Conservation (phyloP, 768 basidiomycete genomes). For the Russula sp. region DNA sequence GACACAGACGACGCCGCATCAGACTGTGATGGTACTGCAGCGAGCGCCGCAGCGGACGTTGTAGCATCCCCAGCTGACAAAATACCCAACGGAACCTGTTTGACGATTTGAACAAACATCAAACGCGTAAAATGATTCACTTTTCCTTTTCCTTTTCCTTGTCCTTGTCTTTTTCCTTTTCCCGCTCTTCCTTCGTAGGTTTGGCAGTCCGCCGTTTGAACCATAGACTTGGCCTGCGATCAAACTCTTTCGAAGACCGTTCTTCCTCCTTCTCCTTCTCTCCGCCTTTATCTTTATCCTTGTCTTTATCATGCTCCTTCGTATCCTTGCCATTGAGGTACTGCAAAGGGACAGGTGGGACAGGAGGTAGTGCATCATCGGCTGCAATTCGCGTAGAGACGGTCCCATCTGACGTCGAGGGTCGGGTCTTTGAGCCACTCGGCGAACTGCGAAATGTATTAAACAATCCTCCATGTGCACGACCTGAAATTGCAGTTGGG, state of each 20-base stretch:
- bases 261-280: constrained; percentile 37
- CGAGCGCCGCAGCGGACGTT: constrained; percentile 16
- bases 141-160: constrained; percentile 21
- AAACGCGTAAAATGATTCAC: too few relatives aligned
- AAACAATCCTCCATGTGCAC: constrained; percentile 23
- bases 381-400: constrained; percentile 31
- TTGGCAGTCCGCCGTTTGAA: constrained; percentile 53
- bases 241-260: constrained; percentile 37
- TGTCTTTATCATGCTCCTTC: constrained; percentile 33
- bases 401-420: constrained; percentile 28
- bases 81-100: too few relatives aligned
- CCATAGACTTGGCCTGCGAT: constrained; percentile 48
- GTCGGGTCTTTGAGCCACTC: constrained; percentile 25
- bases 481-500: constrained; percentile 21
- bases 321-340: constrained; percentile 32
- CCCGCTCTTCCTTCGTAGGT: constrained; percentile 22
- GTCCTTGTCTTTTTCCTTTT: constrained; percentile 27
- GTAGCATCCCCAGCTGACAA: neutral
- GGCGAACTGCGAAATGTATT: constrained; percentile 30
- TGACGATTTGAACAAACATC: too few relatives aligned
- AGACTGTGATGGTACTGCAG: constrained; percentile 26
- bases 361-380: constrained; percentile 29
- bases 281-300: constrained; percentile 33
- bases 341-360: constrained; percentile 36
- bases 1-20: constrained; percentile 22